Evolutionary conservation across 2,329 filamentous ascomycete species (phyloP), one percentile per base, ranked within the genome.

Genomic region (Karstenula rhodostoma): DNA sequence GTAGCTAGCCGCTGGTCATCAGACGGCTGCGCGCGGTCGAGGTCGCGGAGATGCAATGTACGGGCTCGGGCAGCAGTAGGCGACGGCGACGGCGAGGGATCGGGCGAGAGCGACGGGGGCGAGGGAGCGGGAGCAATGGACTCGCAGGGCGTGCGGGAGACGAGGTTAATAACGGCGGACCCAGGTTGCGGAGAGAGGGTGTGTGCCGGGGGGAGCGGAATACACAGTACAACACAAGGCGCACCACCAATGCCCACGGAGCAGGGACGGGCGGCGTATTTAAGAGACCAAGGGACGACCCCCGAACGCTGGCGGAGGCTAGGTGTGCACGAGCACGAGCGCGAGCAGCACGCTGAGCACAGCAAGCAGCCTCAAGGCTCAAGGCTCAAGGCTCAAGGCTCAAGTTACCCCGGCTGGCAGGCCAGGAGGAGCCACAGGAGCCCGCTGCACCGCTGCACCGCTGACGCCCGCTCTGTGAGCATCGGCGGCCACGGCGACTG

Each of bases 241-340:
- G 35, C 57, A 23, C 57, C 43, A 29, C 58, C 58, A 65, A 66
- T 62, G 51, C 23, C 27, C 32, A 43, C 25, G 49, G 42, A 13
- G 54, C 57, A 69, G 69, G 62, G 65, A 54, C 63, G 66, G 66
- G 60, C 65, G 65, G 59, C 60, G 37, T 69, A 71, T 72, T 71
- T 71, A 70, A 73, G 15, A 60, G 61, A 54, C 65, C 37, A 40
- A 40, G 37, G 53, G 58, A 57, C 55, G 37, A 23, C 42, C 27
- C 25, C 46, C 22, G 19, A 42, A 29, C 43, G 40, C 43, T 49
- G 33, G 17, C 51, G 19, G 37, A 42, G 43, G 13, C 66, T 67
- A 66, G 62, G 56, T 27, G 56, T 27, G 61, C 60, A 63, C 63
- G 58, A 40, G 37, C 37, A 40, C n/a, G 17, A 15, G 63, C 56